A percentile compares a stretch with the other conserved stretches of the same genome.
phyloP scores from a whole-genome alignment of 1,284 basidiomycete genomes.

The Boletellus deceptivus region DNA sequence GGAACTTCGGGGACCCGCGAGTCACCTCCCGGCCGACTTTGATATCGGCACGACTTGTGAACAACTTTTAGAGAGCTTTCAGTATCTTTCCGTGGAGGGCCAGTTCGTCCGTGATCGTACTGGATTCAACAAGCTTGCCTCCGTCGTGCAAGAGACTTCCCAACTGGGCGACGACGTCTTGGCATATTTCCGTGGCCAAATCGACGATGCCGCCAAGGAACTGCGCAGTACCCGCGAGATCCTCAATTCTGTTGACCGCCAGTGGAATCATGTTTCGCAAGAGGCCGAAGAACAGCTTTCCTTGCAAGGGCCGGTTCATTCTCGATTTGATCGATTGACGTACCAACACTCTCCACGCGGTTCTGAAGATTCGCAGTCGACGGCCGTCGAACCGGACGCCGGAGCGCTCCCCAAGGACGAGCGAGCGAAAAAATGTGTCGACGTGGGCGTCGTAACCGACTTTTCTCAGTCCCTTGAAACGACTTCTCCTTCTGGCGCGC shows the following conservation, averaged over 20 bases:
- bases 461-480: conserved; percentile 19
- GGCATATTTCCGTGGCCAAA: conserved; percentile 47
- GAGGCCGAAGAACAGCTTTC: conserved; percentile 42
- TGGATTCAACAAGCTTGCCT: conserved; percentile 44
- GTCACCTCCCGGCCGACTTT: conserved; percentile 34
- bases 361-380: conserved; percentile 57
- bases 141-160: conserved; percentile 45
- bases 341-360: conserved; percentile 39
- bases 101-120: conserved; percentile 36
- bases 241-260: conserved; percentile 38
- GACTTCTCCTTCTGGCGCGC: conserved; percentile 23
- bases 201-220: conserved; percentile 50
- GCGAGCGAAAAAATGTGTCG: conserved; percentile 18
- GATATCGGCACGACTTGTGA: conserved; percentile 46
- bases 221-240: conserved; percentile 45
- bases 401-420: conserved; percentile 19
- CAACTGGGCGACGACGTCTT: conserved; percentile 46
- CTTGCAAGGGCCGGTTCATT: conserved; percentile 11
- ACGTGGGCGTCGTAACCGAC: conserved; percentile 27
- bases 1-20: conserved; percentile 19
- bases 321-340: conserved; percentile 34
- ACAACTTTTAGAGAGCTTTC: conserved; percentile 53
- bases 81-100: conserved; percentile 42
- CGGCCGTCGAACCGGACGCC: conserved; percentile 37
- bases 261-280: conserved; percentile 42